These are phyloP conservation scores for Mimosa bimucronata DNA, from an alignment of 306 rosid genomes.

Conservation along the genomic window DNA sequence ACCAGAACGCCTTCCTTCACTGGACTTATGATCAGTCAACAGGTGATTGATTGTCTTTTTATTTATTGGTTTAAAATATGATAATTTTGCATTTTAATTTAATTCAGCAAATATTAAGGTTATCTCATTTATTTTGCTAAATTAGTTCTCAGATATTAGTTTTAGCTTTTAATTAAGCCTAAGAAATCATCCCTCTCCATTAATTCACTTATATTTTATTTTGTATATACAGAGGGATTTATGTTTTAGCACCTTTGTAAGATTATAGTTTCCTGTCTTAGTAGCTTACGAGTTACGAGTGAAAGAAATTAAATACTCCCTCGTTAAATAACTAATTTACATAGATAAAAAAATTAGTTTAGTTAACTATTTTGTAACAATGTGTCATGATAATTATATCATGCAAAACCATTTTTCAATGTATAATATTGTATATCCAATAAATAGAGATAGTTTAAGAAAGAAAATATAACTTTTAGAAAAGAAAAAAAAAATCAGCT, in stretches of 20 bases:
- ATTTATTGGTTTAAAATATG: neutral
- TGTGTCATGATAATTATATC: no score
- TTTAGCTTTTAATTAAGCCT: neutral
- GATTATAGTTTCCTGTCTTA: neutral
- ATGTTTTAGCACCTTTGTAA: neutral
- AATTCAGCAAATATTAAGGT: neutral
- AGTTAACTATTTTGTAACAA: no score
- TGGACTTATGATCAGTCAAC: conserved; percentile 50
- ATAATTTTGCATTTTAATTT: neutral
- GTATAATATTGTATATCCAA: no score
- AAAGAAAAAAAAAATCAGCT: no score
- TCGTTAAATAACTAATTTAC: no score
- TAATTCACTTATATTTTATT: no score
- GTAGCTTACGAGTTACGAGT: no score
- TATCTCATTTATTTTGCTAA: neutral
- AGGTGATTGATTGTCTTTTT: neutral
- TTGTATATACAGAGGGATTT: neutral
- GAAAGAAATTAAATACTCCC: no score
- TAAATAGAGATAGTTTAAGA: no score
- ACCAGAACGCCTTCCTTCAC: conserved; percentile 61
- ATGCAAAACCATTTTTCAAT: no score
- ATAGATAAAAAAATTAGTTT: no score
- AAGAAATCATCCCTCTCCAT: neutral
- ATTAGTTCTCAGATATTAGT: neutral
- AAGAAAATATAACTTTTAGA: no score